phyloP scores from a whole-genome alignment of 2,329 filamentous ascomycete genomes.

The Colletotrichum tofieldiae region DNA sequence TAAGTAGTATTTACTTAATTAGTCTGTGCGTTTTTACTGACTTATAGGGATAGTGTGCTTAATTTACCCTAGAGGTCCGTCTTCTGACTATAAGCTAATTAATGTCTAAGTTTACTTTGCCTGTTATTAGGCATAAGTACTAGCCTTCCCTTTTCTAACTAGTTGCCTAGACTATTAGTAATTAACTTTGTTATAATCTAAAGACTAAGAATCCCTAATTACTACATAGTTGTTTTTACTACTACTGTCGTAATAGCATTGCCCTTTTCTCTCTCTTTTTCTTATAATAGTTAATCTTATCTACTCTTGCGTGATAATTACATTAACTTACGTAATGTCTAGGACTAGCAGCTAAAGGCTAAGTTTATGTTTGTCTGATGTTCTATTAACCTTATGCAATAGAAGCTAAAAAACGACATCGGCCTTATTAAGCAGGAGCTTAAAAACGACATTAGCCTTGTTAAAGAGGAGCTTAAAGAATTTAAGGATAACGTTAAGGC shows the following conservation, averaged over 20 bases:
- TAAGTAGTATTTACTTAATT: background rate
- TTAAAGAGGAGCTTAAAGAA: background rate
- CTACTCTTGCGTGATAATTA: background rate
- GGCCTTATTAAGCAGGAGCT: constrained; percentile 10
- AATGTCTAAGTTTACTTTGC: background rate
- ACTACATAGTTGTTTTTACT: background rate
- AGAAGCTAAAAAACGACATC: too few relatives aligned
- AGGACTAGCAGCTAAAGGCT: constrained; percentile 1
- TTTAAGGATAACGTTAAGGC: background rate
- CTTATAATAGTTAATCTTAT: too few relatives aligned
- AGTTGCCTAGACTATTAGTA: background rate
- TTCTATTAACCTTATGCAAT: background rate
- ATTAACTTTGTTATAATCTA: background rate
- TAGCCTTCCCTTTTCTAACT: background rate
- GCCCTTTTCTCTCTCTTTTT: background rate
- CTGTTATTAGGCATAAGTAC: background rate
- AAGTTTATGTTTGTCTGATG: background rate
- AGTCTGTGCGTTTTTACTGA: background rate
- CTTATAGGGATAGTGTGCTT: background rate
- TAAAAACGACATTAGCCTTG: constrained; percentile 1
- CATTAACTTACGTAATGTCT: background rate
- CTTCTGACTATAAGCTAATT: background rate
- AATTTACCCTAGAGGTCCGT: background rate
- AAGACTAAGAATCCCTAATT: background rate
- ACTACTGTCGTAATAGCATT: background rate